A percentile compares a stretch with the other conserved stretches of the same genome.
Evolutionary conservation across 495 filamentous ascomycete genomes (phyloP).

Genomic region (Aspergillus heteromorphus): DNA sequence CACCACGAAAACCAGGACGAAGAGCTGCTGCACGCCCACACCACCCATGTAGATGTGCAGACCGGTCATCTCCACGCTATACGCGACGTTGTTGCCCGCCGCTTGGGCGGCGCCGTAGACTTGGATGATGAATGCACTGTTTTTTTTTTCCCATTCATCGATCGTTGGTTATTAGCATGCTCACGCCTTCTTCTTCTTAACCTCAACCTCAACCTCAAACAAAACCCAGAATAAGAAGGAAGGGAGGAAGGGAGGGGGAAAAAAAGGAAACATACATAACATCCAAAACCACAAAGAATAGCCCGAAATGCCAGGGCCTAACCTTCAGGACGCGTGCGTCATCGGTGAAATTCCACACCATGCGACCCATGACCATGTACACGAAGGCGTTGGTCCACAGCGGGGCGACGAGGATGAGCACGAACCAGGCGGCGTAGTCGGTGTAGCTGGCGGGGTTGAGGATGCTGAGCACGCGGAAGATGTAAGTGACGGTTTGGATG

Average conservation of each 20-base stretch:
- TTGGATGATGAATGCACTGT: slow-evolving; percentile 20
- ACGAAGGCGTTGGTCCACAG: slow-evolving; percentile 19
- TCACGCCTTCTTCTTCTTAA: no score
- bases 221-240: no score
- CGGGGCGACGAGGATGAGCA: slow-evolving; percentile 23
- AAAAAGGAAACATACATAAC: slow-evolving; percentile 8
- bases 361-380: slow-evolving; percentile 19
- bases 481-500: slow-evolving; percentile 37
- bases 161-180: no score
- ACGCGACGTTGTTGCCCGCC: slow-evolving; percentile 3
- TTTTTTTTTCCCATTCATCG: not conserved
- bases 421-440: slow-evolving; percentile 24
- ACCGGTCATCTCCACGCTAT: slow-evolving; percentile 25
- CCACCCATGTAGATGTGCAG: slow-evolving; percentile 49
- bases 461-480: slow-evolving; percentile 28
- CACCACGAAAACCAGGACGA: slow-evolving; percentile 40
- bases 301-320: slow-evolving; percentile 9
- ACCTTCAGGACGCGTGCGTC: slow-evolving; percentile 6
- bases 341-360: slow-evolving; percentile 16
- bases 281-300: slow-evolving; percentile 15
- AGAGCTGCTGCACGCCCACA: slow-evolving; percentile 45
- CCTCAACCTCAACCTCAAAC: no score
- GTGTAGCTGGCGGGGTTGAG: slow-evolving; percentile 11
- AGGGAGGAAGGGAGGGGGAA: not conserved
- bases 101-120: slow-evolving; percentile 11